These are phyloP conservation scores for Xenoacremonium recifei DNA, from an alignment of 2,329 filamentous ascomycete genomes.

Conservation along the genomic window DNA sequence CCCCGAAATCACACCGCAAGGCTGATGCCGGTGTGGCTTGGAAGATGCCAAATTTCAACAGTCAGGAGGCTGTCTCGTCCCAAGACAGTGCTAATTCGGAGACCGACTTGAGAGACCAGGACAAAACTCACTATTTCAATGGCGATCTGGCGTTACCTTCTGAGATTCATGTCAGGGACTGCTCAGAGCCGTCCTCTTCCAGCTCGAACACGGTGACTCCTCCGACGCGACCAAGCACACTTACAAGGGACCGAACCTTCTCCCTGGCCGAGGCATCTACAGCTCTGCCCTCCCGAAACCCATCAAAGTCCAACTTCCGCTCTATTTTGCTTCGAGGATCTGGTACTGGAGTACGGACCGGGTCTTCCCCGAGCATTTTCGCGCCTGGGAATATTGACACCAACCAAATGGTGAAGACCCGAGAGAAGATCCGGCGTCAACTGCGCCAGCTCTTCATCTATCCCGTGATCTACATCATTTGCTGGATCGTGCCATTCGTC, in stretches of 20 bases:
- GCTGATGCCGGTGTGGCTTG: not conserved
- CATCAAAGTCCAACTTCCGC: too few species aligned
- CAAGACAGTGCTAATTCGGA: constrained; percentile 2
- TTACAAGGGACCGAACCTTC: not conserved
- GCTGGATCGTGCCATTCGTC: constrained; percentile 72
- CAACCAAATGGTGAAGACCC: constrained; percentile 35
- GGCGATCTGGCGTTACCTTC: constrained; percentile 1
- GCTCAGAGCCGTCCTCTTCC: not conserved
- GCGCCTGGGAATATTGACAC: too few species aligned
- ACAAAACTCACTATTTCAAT: not conserved
- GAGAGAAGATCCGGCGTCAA: constrained; percentile 63
- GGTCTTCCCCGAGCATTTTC: constrained; percentile 4
- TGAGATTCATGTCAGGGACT: constrained; percentile 3
- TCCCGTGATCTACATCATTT: constrained; percentile 66
- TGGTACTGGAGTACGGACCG: too few species aligned
- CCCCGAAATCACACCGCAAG: not conserved
- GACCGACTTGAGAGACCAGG: not conserved
- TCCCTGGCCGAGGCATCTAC: not conserved
- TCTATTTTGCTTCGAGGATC: too few species aligned
- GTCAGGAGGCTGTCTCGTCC: not conserved
- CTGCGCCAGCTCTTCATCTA: constrained; percentile 75
- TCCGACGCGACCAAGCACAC: not conserved
- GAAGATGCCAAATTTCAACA: not conserved
- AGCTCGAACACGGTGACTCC: not conserved
- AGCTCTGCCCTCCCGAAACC: not conserved